phyloP scores from a whole-genome alignment of 2,329 filamentous ascomycete species.

The Westerdykella ornata region DNA sequence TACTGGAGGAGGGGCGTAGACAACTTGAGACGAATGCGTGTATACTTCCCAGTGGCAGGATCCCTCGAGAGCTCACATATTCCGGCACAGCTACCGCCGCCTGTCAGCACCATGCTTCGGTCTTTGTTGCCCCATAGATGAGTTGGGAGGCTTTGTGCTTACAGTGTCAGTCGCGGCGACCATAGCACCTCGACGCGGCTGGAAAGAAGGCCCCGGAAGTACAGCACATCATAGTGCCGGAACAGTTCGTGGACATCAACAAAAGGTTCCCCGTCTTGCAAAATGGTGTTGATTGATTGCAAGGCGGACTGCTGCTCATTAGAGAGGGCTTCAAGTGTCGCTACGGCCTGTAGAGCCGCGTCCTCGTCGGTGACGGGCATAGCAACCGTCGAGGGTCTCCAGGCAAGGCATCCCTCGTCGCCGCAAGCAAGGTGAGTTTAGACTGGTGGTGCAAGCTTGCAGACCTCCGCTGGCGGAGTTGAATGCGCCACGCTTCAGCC shows the following conservation, averaged over 20 bases:
- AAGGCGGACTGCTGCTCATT: conserved; percentile 30
- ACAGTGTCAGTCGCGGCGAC: conserved; percentile 41
- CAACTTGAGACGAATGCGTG: conserved; percentile 39
- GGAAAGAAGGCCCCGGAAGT: conserved; percentile 38
- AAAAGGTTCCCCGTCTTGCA: conserved; percentile 36
- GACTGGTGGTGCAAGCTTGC: background rate
- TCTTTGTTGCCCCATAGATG: background rate
- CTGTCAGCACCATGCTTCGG: conserved; percentile 2
- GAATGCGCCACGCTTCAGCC: background rate
- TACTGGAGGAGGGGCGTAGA: conserved; percentile 42
- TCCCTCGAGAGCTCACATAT: conserved; percentile 42
- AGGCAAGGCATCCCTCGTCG: background rate
- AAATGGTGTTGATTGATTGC: conserved; percentile 32
- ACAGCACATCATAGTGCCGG: conserved; percentile 37
- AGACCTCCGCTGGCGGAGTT: background rate
- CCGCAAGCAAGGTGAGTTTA: background rate
- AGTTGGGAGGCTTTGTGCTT: conserved; percentile 11
- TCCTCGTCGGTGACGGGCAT: conserved; percentile 41
- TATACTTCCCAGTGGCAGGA: conserved; percentile 31
- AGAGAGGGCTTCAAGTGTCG: conserved; percentile 29
- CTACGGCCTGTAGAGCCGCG: conserved; percentile 36
- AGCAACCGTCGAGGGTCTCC: background rate
- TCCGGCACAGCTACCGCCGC: conserved; percentile 35
- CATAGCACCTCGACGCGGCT: conserved; percentile 40
- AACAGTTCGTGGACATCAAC: conserved; percentile 40